Base-by-base conservation (phyloP, 768 basidiomycete species). In the Rubroboletus satanas region DNA sequence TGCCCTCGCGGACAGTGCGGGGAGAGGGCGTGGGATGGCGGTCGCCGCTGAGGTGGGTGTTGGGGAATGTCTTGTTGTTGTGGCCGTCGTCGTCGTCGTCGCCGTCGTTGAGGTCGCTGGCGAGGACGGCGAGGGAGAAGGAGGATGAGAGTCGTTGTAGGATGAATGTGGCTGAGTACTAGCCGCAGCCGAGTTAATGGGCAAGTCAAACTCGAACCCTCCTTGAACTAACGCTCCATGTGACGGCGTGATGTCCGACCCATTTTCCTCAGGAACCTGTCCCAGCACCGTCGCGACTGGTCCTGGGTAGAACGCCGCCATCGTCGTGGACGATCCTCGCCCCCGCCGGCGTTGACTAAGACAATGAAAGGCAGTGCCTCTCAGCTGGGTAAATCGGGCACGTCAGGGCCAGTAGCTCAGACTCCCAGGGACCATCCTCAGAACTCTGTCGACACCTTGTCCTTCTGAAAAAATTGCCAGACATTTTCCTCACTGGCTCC, bases 181-280 rank as follows among this genome's bases (percentile, higher is more conserved):
- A 9, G 52, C 17, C 35, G 49, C 54, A 60, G 51, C 63, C 60
- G 67, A 59, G 58, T 48, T 67, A 60, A 82, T 77, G 64, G 80
- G 74, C 66, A 84, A 71, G 71, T 86, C 85, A 74, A 80, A 85
- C 77, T 86, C 85, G 78, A 83, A 79, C 62, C 81, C 83, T 57
- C 68, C 72, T 45, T 49, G 47, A 60, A 81, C 75, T 55, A 74
- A 74, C 49, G 78, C 79, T 54, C 80, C 83, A 69, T 84, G 80
- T 45, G 80, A 77, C 81, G 79, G 42, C 76, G 47, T 77, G 43
- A 62, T 49, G 45, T 71, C 58, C 58, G 75, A 77, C 29, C 72
- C 68, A 51, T 69, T 73, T 64, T 82, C 79, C 60, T 82, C 80
- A 37, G 78, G 79, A 14, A 81, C 79, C 57, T 73, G 73, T 50